These are phyloP conservation scores for Hippophae rhamnoides DNA, from an alignment of 306 rosid species.

Conservation along the genomic window DNA sequence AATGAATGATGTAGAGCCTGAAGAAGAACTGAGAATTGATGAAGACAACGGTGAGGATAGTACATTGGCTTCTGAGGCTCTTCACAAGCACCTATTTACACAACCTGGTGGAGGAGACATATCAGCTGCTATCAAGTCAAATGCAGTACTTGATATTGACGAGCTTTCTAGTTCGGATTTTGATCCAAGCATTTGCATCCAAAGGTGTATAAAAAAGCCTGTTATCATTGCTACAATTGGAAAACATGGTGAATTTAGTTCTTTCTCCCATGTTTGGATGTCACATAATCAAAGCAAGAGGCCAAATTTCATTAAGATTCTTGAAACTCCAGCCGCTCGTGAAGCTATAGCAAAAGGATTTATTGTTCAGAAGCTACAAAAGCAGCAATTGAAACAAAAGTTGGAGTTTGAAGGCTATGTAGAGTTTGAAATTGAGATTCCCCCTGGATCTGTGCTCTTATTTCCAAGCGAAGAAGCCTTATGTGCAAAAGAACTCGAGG, in stretches of 20 bases:
- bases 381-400: slow-evolving; percentile 18
- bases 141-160: slow-evolving; percentile 10
- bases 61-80: background rate
- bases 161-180: background rate
- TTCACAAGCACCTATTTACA: background rate
- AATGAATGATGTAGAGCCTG: slow-evolving; percentile 7
- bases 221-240: slow-evolving; percentile 38
- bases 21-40: slow-evolving; percentile 4
- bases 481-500: slow-evolving; percentile 23
- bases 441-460: slow-evolving; percentile 56
- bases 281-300: slow-evolving; percentile 8
- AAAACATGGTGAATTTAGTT: slow-evolving; percentile 45
- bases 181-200: slow-evolving; percentile 5
- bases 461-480: slow-evolving; percentile 67
- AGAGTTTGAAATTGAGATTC: slow-evolving; percentile 62
- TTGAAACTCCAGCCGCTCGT: slow-evolving; percentile 36
- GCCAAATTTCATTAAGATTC: slow-evolving; percentile 27
- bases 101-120: slow-evolving; percentile 1
- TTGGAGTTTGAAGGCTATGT: slow-evolving; percentile 34
- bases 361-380: slow-evolving; percentile 48
- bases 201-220: slow-evolving; percentile 14
- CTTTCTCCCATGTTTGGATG: slow-evolving; percentile 53
- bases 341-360: slow-evolving; percentile 61
- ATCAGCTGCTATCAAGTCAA: background rate
- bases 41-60: background rate